phyloP scores from a whole-genome alignment of 2,329 filamentous ascomycete species.

The Talaromyces sp. region DNA sequence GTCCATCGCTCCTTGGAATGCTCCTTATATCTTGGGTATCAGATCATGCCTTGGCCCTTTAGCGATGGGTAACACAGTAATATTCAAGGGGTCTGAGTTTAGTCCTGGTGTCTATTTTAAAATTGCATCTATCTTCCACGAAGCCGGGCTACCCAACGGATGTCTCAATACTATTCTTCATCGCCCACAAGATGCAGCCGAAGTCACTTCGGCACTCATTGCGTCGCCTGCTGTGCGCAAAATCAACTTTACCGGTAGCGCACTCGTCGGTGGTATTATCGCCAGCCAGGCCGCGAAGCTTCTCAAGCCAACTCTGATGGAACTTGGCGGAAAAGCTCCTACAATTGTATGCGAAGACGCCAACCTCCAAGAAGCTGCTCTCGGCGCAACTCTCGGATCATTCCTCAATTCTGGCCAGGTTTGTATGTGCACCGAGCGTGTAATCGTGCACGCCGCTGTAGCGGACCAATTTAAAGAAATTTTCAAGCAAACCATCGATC shows the following conservation, averaged over 20 bases:
- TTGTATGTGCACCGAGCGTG: constrained; percentile 62
- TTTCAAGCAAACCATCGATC: background rate
- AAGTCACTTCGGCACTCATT: constrained; percentile 38
- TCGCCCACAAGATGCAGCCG: constrained; percentile 32
- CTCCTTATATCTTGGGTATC: constrained; percentile 23
- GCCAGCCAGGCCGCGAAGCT: constrained; percentile 35
- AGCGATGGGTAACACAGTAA: constrained; percentile 23
- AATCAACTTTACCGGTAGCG: constrained; percentile 47
- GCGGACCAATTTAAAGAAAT: constrained; percentile 6
- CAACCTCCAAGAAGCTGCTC: constrained; percentile 44
- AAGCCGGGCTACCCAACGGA: constrained; percentile 45
- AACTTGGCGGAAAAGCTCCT: constrained; percentile 50
- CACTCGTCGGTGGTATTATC: constrained; percentile 43
- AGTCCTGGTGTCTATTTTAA: constrained; percentile 31
- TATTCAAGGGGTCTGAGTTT: constrained; percentile 33
- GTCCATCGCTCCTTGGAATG: constrained; percentile 19
- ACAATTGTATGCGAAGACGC: constrained; percentile 47
- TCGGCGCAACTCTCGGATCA: constrained; percentile 46
- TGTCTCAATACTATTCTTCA: constrained; percentile 41
- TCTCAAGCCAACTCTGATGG: constrained; percentile 48
- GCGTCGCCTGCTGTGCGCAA: constrained; percentile 38
- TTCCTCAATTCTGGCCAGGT: constrained; percentile 64
- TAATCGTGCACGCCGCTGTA: constrained; percentile 54
- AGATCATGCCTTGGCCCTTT: constrained; percentile 24
- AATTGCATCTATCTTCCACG: constrained; percentile 35